Evolutionary conservation across 2,329 filamentous ascomycete species (phyloP), one percentile per base, ranked within the genome.

Genomic region (Calonectria pteridis): DNA sequence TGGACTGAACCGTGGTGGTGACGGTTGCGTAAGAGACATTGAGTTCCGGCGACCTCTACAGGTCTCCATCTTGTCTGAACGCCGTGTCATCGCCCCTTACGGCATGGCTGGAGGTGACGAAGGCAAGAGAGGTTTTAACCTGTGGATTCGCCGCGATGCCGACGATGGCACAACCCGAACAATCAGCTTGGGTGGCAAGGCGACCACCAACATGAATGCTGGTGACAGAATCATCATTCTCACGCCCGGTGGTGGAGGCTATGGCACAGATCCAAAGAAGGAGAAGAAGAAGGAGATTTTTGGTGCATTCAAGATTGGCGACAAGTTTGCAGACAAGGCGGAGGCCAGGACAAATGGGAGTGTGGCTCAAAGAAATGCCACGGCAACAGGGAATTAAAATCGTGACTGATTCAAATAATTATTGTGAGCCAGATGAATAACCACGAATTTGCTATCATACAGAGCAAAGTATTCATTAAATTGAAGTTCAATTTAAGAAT

Each of bases 21-120:
- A 94, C 3, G 92, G 96, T 78, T 94, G 94, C 14, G 92, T 94
- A 0, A 86, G 94, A 0, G 85, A 94, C 1, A 94, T 95, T 71
- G 94, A 96, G 84, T 95, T 95, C 11, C 51, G 66, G n/a, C 40
- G n/a, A n/a, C 66, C 66, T 4, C 50, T 68, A 0, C 66, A 68
- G 29, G 66, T 68, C 5, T 68, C 66, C 7, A 68, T 68, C 40
- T 11, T 68, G 20, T 68, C 66, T 6, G 51, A 68, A 16, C 66
- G 66, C 20, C 51, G 66, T n/a, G 66, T 40, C 35, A 59, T 68
- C 33, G 66, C 66, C 26, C 66, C 66, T 9, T 68, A 67, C 28
- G 65, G 66, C 11, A 68, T 68, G 51, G 66, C 53, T 18, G 64
- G 69, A 4, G 64, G 69, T 9, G 55, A 64, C 10, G 64, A 72